These are phyloP conservation scores for Solanum chilense DNA, from an alignment of 257 asterid genomes.

Conservation along the genomic window DNA sequence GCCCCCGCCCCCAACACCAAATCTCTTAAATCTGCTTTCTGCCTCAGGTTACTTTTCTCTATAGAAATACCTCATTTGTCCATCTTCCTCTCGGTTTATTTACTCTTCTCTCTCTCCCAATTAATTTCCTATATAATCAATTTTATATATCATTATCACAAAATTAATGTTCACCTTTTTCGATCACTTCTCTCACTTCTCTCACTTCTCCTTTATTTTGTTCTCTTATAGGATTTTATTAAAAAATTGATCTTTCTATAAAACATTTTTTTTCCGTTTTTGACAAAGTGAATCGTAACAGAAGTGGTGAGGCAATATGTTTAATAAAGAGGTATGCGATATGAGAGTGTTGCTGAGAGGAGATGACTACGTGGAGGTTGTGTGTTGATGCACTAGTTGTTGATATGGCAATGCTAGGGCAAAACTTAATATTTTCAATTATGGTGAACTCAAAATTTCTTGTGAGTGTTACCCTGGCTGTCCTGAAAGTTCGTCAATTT, in stretches of 20 bases:
- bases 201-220: no score
- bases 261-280: not conserved
- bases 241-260: not conserved
- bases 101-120: not conserved
- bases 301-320: not conserved
- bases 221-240: not conserved
- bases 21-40: no score
- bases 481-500: constrained; percentile 17
- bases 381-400: constrained; percentile 42
- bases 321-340: constrained; percentile 19
- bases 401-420: constrained; percentile 42
- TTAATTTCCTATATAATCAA: not conserved
- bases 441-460: constrained; percentile 32
- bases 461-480: constrained; percentile 40
- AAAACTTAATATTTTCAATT: constrained; percentile 32
- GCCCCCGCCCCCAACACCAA: no score
- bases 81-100: not conserved
- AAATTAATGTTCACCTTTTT: not conserved
- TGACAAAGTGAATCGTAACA: not conserved
- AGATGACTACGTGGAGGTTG: constrained; percentile 37
- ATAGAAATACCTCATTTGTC: not conserved
- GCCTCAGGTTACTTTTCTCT: not conserved
- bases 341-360: constrained; percentile 21
- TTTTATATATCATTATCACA: not conserved
- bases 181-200: no score